These are phyloP conservation scores for Mucor saturninus DNA, from an alignment of 371 early-diverging fungal genomes.

Conservation along the genomic window DNA sequence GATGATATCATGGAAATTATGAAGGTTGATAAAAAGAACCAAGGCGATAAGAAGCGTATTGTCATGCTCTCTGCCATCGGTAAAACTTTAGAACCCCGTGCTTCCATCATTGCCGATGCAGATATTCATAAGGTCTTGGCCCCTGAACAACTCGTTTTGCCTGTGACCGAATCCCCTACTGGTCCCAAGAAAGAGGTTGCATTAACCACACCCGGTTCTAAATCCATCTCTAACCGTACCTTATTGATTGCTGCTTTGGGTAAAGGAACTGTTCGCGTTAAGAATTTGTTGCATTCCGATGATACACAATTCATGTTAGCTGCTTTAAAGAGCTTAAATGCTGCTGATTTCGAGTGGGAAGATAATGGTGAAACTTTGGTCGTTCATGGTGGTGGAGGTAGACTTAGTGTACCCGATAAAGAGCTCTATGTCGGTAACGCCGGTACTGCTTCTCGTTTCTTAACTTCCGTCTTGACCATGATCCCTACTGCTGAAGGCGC, in stretches of 20 bases:
- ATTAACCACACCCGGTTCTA: conserved; percentile 92
- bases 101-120: conserved; percentile 82
- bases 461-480: conserved; percentile 87
- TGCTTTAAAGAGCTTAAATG: conserved; percentile 87
- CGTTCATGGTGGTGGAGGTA: conserved; percentile 81
- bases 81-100: conserved; percentile 80
- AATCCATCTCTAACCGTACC: conserved; percentile 97
- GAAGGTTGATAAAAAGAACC: conserved; percentile 96
- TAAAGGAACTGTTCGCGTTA: conserved; percentile 80
- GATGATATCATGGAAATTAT: conserved; percentile 88
- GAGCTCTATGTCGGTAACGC: conserved; percentile 97
- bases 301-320: conserved; percentile 97
- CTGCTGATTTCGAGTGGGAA: conserved; percentile 89
- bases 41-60: conserved; percentile 90
- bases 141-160: conserved; percentile 78
- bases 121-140: conserved; percentile 84
- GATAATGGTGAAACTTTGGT: conserved; percentile 91
- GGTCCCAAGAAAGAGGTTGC: conserved; percentile 51
- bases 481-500: conserved; percentile 57
- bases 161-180: conserved; percentile 55
- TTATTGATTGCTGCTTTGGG: conserved; percentile 93
- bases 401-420: conserved; percentile 72
- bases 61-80: conserved; percentile 91
- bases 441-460: conserved; percentile 96
- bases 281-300: conserved; percentile 92